Base-by-base conservation (phyloP, 2,329 filamentous ascomycete genomes). In the Claviceps capensis region DNA sequence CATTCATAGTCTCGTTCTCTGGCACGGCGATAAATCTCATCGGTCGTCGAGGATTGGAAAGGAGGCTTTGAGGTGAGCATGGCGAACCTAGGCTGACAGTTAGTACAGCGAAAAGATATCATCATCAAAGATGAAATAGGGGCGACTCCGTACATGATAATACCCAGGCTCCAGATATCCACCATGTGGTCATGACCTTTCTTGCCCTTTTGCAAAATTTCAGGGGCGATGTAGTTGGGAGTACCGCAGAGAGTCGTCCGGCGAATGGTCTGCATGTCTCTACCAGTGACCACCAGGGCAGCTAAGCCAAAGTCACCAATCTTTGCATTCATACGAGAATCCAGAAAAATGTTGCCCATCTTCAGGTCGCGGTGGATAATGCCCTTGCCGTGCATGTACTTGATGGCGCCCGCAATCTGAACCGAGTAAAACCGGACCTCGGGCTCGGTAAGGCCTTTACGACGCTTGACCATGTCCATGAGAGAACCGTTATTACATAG, bases 171-270 rank as follows among this genome's bases (percentile, higher is more conserved):
- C 94, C 94, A 98, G 52, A 98, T 87, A 65, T 98, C 93, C 3
- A 98, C 93, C 74, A 94, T 95, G 65, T 97, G 90, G 59, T 95
- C 93, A 65, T 98, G 93, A 0, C 93, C 93, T 61, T 91, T 88
- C 63, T 88, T 93, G 37, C 86, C 88, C 73, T 93, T 95, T 63
- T 95, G 88, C 49, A 98, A 71, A 55, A 98, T 95, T 64, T 98
- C 93, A 0, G 93, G 93, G 0, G 93, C 93, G 60, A 98, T 95
- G 66, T 98, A 98, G 67, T 98, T 98, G 1, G 93, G 93, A 4
- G 93, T 98, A 53, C 93, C 93, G 61, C 93, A 98, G 54, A 98
- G 81, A 6, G 93, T 98, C 26, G 88, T 96, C 61, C 94, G 80
- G 57, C 93, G 82, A 61, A 82, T 82, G 54, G 80, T 88, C 67